Base-by-base conservation (phyloP, 75 land plant species). In the Pinus albicaulis region DNA sequence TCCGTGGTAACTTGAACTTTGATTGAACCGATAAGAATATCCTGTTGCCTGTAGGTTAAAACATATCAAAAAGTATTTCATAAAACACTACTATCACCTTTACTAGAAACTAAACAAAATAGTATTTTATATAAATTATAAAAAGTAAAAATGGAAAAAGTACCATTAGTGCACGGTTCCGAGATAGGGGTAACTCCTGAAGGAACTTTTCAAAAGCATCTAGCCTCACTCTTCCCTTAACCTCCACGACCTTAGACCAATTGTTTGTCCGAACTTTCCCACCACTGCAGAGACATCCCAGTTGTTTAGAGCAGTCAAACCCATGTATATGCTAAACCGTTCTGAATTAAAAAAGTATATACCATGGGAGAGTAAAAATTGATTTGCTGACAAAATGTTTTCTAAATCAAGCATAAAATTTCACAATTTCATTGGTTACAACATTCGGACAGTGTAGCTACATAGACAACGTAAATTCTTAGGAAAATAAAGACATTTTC, bases 141-240 rank as follows among this genome's bases (percentile, higher is more conserved):
- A 31, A 24, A 74, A 76, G 75, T 10, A 38, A 38, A 68, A 19
- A 41, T 68, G 52, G 36, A 34, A 68, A 34, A 68, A 23, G 69
- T 92, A 98, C 99, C 99, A 91, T 98, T 78, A 93, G 83, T 66
- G 98, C 87, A 76, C 99, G 98, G 62, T 89, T 91, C 41, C 93
- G 84, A 48, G 99, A 98, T 72, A 81, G 74, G 55, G 80, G 92
- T 55, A 98, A 92, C 63, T 95, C 94, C 76, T 91, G 87, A n/a
- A 98, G 88, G 76, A 95, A 98, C 78, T 93, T 98, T 68, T 85
- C 91, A 81, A 98, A 87, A 57, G 95, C 92, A 79, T 89, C 90
- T 62, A 89, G 74, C 81, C 87, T 91, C 20, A 98, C 99, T 86
- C 98, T 88, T 59, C 99, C 99, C 79, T 98, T 98, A 48, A 98